These are phyloP conservation scores for Amaranthus palmeri DNA, from an alignment of 148 eudicot species.

Conservation along the genomic window DNA sequence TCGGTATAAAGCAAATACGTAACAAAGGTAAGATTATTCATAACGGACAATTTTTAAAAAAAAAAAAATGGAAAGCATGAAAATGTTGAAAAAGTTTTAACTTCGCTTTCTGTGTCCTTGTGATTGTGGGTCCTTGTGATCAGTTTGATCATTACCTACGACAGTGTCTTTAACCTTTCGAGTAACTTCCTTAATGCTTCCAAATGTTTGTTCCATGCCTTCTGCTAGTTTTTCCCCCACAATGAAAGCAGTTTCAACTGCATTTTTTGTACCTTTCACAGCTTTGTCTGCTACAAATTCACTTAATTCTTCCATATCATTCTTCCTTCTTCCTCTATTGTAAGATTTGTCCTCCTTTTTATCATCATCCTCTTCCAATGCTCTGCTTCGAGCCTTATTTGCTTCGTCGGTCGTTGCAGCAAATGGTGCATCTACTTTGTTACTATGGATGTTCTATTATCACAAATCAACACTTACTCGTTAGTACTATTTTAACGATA, in stretches of 20 bases:
- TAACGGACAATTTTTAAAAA: too few species aligned
- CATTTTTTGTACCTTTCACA: constrained; percentile 30
- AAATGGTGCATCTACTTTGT: constrained; percentile 12
- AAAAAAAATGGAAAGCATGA: too few species aligned
- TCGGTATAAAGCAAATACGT: too few species aligned
- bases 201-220: constrained; percentile 40
- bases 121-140: too few species aligned
- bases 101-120: too few species aligned
- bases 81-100: too few species aligned
- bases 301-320: constrained; percentile 6
- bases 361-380: constrained; percentile 5
- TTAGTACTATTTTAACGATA: not conserved
- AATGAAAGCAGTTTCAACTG: constrained; percentile 36
- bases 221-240: constrained; percentile 32
- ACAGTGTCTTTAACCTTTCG: constrained; percentile 30
- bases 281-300: constrained; percentile 31
- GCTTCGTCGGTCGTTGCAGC: too few species aligned
- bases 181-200: constrained; percentile 33
- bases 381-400: constrained; percentile 4
- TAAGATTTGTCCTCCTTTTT: not conserved
- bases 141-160: constrained; percentile 12
- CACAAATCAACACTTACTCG: not conserved
- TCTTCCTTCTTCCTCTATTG: not conserved
- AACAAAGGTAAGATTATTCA: too few species aligned
- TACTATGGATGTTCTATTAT: constrained; percentile 3